Evolutionary conservation across 1,284 basidiomycete species (phyloP), one percentile per base, ranked within the genome.

Genomic region (Xerocomus amazonicus): DNA sequence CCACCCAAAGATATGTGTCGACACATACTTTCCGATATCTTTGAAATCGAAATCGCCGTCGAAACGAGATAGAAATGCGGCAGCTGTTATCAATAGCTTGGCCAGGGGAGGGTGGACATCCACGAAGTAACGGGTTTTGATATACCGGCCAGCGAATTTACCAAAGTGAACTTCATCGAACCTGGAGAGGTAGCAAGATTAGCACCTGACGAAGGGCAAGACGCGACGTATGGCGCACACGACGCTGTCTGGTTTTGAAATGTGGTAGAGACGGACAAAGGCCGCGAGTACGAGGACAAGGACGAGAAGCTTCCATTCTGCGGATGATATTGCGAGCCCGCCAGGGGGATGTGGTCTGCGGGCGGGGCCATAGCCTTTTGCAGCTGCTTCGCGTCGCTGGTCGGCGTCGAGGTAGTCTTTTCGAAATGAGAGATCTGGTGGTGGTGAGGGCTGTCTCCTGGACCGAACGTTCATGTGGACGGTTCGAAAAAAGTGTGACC

Each of bases 81-180:
- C 89, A 26, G 97, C 76, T 0, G 96, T 96, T 61, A 99, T 94
- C 51, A 99, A 76, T 19, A 99, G 79, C 67, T 99, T 99, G 29
- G 95, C 96, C 6, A 99, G 76, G 2, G 97, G 97, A 0, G 97
- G 96, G 66, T 99, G 96, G 1, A 99, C 96, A 65, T 99, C 97
- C 70, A 99, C 83, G 72, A 92, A 91, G 73, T 94, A 96, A 46
- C 83, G 80, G 13, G 87, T 90, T 69, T 91, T 90, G 76, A 95
- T 90, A 68, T 91, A 96, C 61, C 92, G 93, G 47, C 83, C 80
- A 2, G 94, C 90, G 65, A 97, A 96, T 67, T 95, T 95, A 53
- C 94, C 94, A 70, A 97, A 97, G 69, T 97, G 94, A 0, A 97
- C 94, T 69, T 97, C 94, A 63, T 97, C 94, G 67, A 97, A 97